phyloP scores from a whole-genome alignment of 345 rosid species.

The Aquilaria yunnanensis region DNA sequence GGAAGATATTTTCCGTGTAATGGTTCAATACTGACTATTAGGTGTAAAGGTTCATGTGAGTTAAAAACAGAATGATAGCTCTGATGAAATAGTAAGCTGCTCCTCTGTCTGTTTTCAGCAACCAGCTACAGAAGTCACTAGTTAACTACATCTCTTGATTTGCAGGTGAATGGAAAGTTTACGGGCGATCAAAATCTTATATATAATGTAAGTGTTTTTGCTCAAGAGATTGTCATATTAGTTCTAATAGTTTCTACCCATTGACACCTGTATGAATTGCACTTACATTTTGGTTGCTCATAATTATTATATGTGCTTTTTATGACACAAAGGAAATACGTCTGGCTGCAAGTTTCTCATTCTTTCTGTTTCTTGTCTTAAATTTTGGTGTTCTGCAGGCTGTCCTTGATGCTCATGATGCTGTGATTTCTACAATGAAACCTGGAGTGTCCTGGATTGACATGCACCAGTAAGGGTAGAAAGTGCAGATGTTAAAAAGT shows the following conservation, averaged over 20 bases:
- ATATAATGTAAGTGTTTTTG: slow-evolving; percentile 60
- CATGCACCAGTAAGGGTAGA: slow-evolving; percentile 77
- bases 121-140: not conserved
- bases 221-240: not conserved
- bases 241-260: too few relatives aligned
- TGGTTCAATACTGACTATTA: too few relatives aligned
- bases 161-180: slow-evolving; percentile 92
- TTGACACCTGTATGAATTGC: too few relatives aligned
- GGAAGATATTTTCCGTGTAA: too few relatives aligned
- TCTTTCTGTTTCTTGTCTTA: slow-evolving; percentile 6
- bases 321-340: too few relatives aligned
- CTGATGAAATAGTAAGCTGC: too few relatives aligned
- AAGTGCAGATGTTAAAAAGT: not conserved
- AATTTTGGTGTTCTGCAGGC: slow-evolving; percentile 42
- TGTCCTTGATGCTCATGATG: slow-evolving; percentile 79
- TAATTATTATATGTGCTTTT: too few relatives aligned
- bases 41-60: too few relatives aligned
- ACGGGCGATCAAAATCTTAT: slow-evolving; percentile 72
- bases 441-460: slow-evolving; percentile 89
- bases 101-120: not conserved
- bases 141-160: slow-evolving; percentile 2
- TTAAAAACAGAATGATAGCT: too few relatives aligned
- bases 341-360: too few relatives aligned
- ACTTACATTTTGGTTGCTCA: too few relatives aligned
- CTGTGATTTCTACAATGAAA: slow-evolving; percentile 74